Evolutionary conservation across 768 basidiomycete genomes (phyloP).

Genomic region (Trametes elegans): DNA sequence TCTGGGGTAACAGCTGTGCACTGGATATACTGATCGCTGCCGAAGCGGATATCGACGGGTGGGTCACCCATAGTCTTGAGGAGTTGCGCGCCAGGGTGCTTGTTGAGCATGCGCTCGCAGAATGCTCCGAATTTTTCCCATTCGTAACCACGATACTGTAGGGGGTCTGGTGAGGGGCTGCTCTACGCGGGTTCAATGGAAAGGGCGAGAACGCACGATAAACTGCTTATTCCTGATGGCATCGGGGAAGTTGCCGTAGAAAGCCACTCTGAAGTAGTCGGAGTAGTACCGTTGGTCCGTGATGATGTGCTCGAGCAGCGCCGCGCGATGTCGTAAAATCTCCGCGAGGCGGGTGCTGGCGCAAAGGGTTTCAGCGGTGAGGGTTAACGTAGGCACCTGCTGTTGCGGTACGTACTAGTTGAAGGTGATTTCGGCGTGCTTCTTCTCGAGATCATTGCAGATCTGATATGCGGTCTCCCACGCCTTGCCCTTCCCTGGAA

Average conservation of each 20-base stretch:
- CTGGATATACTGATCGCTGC: slow-evolving; percentile 83
- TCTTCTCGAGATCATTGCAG: slow-evolving; percentile 85
- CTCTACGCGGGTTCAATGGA: too few species aligned
- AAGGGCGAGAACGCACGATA: slow-evolving; percentile 51
- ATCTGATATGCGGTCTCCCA: slow-evolving; percentile 94
- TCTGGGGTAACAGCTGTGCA: slow-evolving; percentile 85
- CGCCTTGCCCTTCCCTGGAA: slow-evolving; percentile 89
- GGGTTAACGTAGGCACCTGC: too few species aligned
- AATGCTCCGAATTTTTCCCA: slow-evolving; percentile 92
- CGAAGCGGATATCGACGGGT: slow-evolving; percentile 74
- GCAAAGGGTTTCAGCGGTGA: too few species aligned
- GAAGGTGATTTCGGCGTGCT: slow-evolving; percentile 88
- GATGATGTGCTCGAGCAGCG: slow-evolving; percentile 82
- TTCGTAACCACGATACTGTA: slow-evolving; percentile 87
- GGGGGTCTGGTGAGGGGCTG: too few species aligned
- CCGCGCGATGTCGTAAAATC: slow-evolving; percentile 84
- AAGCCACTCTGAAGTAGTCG: slow-evolving; percentile 92
- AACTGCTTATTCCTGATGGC: slow-evolving; percentile 89
- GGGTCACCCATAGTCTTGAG: slow-evolving; percentile 75
- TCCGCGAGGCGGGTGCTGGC: slow-evolving; percentile 81
- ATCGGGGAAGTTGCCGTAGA: slow-evolving; percentile 87
- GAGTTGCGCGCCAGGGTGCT: slow-evolving; percentile 82
- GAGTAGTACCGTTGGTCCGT: slow-evolving; percentile 82
- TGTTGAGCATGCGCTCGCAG: slow-evolving; percentile 89
- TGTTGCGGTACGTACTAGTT: slow-evolving; percentile 86